Conservation (phyloP, 371 early-diverging fungal genomes). For the Parasitella parasitica region DNA sequence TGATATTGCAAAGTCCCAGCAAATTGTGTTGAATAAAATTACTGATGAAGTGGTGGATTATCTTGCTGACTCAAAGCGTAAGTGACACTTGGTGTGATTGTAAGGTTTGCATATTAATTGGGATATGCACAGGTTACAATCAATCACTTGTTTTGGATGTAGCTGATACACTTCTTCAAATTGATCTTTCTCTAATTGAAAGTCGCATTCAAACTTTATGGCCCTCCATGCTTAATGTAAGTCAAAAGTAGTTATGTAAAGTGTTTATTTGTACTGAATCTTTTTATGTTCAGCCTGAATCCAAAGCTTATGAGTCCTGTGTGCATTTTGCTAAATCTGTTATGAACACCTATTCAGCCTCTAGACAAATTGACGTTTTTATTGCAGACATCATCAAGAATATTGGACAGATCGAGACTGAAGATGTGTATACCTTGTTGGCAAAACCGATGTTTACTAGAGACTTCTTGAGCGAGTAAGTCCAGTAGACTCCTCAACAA, state of each 20-base stretch:
- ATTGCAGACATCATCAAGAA: constrained; percentile 39
- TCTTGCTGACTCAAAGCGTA: constrained; percentile 17
- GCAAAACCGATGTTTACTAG: constrained; percentile 47
- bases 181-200: constrained; percentile 42
- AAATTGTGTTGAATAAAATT: constrained; percentile 18
- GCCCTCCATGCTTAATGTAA: constrained; percentile 41
- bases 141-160: constrained; percentile 32
- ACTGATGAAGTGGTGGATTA: constrained; percentile 18
- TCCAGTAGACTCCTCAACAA: background rate
- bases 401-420: constrained; percentile 18
- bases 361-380: constrained; percentile 54
- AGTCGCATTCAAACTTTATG: constrained; percentile 30
- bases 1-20: constrained; percentile 30
- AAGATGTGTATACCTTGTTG: constrained; percentile 20
- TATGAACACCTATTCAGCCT: constrained; percentile 42
- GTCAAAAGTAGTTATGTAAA: background rate
- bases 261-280: background rate
- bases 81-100: background rate
- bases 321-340: constrained; percentile 28
- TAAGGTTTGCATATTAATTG: background rate
- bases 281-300: constrained; percentile 18
- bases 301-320: constrained; percentile 25
- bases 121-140: constrained; percentile 9
- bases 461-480: constrained; percentile 48
- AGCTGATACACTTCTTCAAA: constrained; percentile 41